Conservation (phyloP, 2,329 filamentous ascomycete species). For the Didymella sp. region DNA sequence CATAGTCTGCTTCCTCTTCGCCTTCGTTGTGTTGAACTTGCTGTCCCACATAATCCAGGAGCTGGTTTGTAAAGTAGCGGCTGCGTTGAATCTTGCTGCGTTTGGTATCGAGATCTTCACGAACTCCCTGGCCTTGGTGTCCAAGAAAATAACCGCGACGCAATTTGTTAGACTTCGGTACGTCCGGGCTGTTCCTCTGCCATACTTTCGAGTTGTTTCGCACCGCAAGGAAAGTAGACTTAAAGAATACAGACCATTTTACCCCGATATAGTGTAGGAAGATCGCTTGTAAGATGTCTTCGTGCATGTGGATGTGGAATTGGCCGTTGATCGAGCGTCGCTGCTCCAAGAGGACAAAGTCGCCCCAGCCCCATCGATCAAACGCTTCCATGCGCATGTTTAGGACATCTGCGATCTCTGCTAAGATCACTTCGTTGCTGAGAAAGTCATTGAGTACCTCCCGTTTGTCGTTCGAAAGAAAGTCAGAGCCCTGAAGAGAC, state of each 20-base stretch:
- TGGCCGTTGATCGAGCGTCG: slow-evolving; percentile 39
- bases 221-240: slow-evolving; percentile 29
- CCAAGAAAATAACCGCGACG: slow-evolving; percentile 41
- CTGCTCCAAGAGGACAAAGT: slow-evolving; percentile 39
- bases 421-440: slow-evolving; percentile 40
- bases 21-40: slow-evolving; percentile 35
- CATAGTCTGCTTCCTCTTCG: slow-evolving; percentile 40
- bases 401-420: slow-evolving; percentile 42
- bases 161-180: slow-evolving; percentile 29
- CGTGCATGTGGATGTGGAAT: slow-evolving; percentile 41
- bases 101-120: slow-evolving; percentile 27
- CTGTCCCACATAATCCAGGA: slow-evolving; percentile 35
- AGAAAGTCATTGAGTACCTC: slow-evolving; percentile 45
- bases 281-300: slow-evolving; percentile 43
- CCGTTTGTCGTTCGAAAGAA: slow-evolving; percentile 53
- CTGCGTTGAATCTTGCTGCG: slow-evolving; percentile 28
- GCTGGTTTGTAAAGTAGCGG: slow-evolving; percentile 37
- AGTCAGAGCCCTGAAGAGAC: slow-evolving; percentile 54
- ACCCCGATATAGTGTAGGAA: slow-evolving; percentile 45
- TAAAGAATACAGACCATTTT: slow-evolving; percentile 45
- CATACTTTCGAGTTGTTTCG: slow-evolving; percentile 28
- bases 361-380: slow-evolving; percentile 41
- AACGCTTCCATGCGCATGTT: slow-evolving; percentile 42
- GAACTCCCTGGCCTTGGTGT: not conserved
- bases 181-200: slow-evolving; percentile 23